A percentile compares a stretch with the other conserved stretches of the same genome.
phyloP scores from a whole-genome alignment of 2,329 filamentous ascomycete genomes.

The Chrysoporthe austroafricana region DNA sequence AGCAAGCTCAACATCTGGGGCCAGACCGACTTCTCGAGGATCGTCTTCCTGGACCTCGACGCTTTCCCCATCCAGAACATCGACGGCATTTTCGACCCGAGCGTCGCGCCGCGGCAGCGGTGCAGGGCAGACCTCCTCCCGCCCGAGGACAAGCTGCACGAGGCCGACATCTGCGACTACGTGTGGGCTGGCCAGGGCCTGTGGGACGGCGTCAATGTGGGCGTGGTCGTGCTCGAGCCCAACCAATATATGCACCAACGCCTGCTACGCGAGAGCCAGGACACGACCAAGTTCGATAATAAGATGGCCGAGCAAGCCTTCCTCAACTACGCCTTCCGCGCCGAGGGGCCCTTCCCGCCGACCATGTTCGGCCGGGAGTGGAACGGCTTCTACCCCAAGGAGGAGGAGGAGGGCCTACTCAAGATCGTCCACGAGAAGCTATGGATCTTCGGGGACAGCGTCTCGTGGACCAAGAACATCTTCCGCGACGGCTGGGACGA shows the following conservation, averaged over 20 bases:
- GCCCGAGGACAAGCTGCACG: conserved; percentile 19
- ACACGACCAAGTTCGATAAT: conserved; percentile 27
- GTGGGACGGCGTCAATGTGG: conserved; percentile 21
- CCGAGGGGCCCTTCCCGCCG: conserved; percentile 16
- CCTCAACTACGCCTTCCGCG: conserved; percentile 21
- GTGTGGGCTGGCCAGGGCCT: conserved; percentile 22
- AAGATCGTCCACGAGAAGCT: conserved; percentile 27
- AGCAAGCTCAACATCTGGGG: conserved; percentile 29
- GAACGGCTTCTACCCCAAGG: conserved; percentile 25
- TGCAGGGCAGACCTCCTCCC: conserved; percentile 22
- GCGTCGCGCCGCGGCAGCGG: conserved; percentile 21
- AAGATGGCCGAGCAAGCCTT: conserved; percentile 29
- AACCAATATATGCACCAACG: conserved; percentile 26
- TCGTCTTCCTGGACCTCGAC: conserved; percentile 26
- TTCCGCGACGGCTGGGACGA: conserved; percentile 23
- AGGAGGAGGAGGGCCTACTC: conserved; percentile 15
- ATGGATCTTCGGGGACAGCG: conserved; percentile 18
- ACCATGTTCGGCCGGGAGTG: conserved; percentile 21
- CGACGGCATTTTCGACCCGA: conserved; percentile 20
- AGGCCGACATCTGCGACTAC: conserved; percentile 24
- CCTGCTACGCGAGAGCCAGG: conserved; percentile 23
- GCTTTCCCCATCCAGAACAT: conserved; percentile 25
- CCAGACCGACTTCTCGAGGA: conserved; percentile 19
- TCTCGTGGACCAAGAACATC: conserved; percentile 23
- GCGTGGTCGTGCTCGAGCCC: conserved; percentile 26